Percentiles rank a stretch among this genome's conserved stretches.
Conservation (phyloP, 73 alveolate genomes). For the Symbiodinium natans region DNA sequence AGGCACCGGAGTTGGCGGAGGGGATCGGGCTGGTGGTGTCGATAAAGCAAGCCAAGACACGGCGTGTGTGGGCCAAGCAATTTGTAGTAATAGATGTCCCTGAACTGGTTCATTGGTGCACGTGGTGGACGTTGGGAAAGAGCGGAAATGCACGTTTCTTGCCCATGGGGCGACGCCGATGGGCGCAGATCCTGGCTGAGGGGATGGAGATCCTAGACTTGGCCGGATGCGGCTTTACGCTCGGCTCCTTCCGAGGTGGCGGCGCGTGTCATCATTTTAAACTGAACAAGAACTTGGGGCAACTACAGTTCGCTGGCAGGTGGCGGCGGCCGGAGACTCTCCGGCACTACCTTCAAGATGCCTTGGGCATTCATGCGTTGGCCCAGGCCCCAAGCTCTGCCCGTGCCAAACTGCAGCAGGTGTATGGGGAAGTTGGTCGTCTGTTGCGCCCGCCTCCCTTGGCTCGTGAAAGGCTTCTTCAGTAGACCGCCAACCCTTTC, state of each 20-base stretch:
- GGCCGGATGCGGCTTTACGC: background rate
- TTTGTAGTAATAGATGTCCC: background rate
- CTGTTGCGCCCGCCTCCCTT: background rate
- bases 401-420: background rate
- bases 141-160: background rate
- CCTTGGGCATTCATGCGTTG: background rate
- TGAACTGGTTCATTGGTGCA: background rate
- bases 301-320: background rate
- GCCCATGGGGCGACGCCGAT: background rate
- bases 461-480: background rate
- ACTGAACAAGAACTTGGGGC: background rate
- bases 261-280: conserved; percentile 21
- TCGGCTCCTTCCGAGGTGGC: background rate
- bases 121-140: background rate
- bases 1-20: background rate
- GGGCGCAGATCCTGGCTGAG: background rate
- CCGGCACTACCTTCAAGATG: conserved; percentile 1
- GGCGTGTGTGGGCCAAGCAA: conserved; percentile 10
- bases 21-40: background rate
- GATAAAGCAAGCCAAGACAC: background rate
- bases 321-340: background rate
- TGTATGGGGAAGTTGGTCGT: background rate
- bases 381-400: background rate
- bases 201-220: background rate
- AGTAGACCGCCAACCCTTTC: background rate